Conservation (phyloP, 495 filamentous ascomycete genomes). For the Lentithecium fluviatile region DNA sequence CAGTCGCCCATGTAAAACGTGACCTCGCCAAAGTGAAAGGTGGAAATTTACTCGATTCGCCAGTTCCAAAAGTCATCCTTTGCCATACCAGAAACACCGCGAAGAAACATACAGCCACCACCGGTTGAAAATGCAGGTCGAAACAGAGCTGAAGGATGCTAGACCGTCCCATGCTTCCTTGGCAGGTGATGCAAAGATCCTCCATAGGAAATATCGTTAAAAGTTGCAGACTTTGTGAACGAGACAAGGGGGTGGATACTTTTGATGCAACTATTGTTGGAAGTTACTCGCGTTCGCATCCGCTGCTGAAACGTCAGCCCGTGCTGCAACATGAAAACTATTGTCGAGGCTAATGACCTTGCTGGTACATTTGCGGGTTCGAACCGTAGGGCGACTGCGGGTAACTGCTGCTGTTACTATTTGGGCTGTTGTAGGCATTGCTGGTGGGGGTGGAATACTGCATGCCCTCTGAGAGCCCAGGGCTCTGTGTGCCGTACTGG, state of each 20-base stretch:
- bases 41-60: neutral
- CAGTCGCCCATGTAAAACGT: neutral
- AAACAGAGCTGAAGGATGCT: slow-evolving; percentile 25
- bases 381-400: slow-evolving; percentile 75
- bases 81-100: slow-evolving; percentile 23
- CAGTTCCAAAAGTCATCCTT: slow-evolving; percentile 10
- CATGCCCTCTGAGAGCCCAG: slow-evolving; percentile 49
- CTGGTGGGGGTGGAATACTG: slow-evolving; percentile 57
- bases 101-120: slow-evolving; percentile 33
- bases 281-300: slow-evolving; percentile 26
- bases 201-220: slow-evolving; percentile 24
- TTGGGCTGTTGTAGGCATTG: slow-evolving; percentile 55
- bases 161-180: slow-evolving; percentile 12
- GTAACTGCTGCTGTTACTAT: slow-evolving; percentile 54
- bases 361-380: slow-evolving; percentile 70
- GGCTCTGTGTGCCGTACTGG: slow-evolving; percentile 66
- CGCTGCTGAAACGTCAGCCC: slow-evolving; percentile 32
- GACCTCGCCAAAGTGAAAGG: neutral
- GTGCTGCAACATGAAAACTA: slow-evolving; percentile 4
- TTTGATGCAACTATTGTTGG: slow-evolving; percentile 27
- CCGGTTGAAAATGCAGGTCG: slow-evolving; percentile 34
- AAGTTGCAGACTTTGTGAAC: slow-evolving; percentile 2
- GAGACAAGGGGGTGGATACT: slow-evolving; percentile 9
- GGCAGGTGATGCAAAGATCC: slow-evolving; percentile 15
- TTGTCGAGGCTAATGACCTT: slow-evolving; percentile 58